phyloP scores from a whole-genome alignment of 371 early-diverging fungal genomes.

The Capniomyces stellatus region DNA sequence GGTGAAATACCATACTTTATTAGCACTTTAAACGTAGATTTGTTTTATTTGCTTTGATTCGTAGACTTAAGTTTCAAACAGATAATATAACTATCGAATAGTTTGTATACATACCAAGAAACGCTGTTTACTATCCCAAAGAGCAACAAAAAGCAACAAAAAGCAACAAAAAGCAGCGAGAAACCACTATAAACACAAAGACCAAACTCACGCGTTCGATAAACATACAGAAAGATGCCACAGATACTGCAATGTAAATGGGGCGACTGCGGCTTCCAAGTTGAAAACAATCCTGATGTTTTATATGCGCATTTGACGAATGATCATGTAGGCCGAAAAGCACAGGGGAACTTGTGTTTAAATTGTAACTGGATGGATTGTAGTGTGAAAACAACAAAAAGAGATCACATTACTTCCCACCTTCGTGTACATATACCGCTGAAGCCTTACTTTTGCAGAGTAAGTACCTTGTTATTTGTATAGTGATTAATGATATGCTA shows the following conservation, averaged over 20 bases:
- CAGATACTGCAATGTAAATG: neutral
- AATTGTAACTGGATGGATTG: slow-evolving; percentile 79
- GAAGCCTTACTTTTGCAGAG: slow-evolving; percentile 60
- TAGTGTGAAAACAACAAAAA: slow-evolving; percentile 46
- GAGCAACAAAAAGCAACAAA: too few relatives aligned
- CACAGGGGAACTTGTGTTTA: slow-evolving; percentile 68
- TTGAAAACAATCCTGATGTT: slow-evolving; percentile 31
- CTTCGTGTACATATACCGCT: slow-evolving; percentile 79
- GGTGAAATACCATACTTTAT: too few relatives aligned
- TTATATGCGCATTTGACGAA: slow-evolving; percentile 68
- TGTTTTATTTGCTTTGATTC: too few relatives aligned
- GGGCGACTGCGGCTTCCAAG: neutral
- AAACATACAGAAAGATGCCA: neutral
- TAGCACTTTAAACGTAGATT: too few relatives aligned
- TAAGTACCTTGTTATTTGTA: slow-evolving; percentile 19
- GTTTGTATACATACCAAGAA: too few relatives aligned
- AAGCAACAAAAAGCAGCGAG: too few relatives aligned
- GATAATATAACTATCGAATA: too few relatives aligned
- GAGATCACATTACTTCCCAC: slow-evolving; percentile 90
- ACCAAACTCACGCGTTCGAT: too few relatives aligned
- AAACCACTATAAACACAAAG: too few relatives aligned
- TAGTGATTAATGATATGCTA: neutral
- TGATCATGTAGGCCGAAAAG: slow-evolving; percentile 82
- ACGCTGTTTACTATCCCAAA: too few relatives aligned
- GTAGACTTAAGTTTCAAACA: too few relatives aligned